Conservation (phyloP, 352 stramenopile species). For the Thraustochytrium sp. region DNA sequence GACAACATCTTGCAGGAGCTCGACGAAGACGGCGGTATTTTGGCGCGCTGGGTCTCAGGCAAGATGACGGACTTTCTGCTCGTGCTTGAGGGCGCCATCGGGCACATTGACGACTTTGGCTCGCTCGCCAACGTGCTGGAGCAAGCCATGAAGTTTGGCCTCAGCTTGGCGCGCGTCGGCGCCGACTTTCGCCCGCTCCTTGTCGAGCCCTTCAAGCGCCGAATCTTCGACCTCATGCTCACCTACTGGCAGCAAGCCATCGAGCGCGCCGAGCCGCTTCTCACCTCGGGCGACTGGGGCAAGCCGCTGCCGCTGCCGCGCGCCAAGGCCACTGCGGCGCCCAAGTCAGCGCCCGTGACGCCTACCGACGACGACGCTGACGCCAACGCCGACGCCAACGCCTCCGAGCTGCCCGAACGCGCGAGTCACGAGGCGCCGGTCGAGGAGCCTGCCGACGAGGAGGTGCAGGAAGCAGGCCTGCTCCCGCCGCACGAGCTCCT, state of each 20-base stretch:
- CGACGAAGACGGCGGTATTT: constrained; percentile 26
- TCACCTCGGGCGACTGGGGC: constrained; percentile 12
- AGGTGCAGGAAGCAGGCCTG: constrained; percentile 53
- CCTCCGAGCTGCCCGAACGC: too few species aligned
- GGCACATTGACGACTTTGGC: constrained; percentile 34
- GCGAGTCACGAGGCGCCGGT: neutral
- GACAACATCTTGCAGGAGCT: constrained; percentile 33
- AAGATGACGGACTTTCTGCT: constrained; percentile 39
- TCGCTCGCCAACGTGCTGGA: constrained; percentile 23
- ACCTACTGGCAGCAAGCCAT: constrained; percentile 23
- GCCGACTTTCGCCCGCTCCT: constrained; percentile 35
- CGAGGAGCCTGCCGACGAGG: constrained; percentile 58
- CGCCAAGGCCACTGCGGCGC: neutral
- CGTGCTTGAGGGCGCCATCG: constrained; percentile 7
- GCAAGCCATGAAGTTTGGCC: constrained; percentile 42
- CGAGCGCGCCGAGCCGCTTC: neutral
- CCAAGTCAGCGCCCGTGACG: too few species aligned
- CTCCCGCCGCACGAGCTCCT: constrained; percentile 69
- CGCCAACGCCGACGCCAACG: too few species aligned
- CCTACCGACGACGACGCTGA: too few species aligned
- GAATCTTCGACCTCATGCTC: constrained; percentile 29
- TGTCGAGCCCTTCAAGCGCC: constrained; percentile 31
- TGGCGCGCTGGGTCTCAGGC: constrained; percentile 29
- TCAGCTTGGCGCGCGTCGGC: constrained; percentile 29
- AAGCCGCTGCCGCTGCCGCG: neutral